Conservation (phyloP, 257 asterid genomes). For the Solanum sitiens region DNA sequence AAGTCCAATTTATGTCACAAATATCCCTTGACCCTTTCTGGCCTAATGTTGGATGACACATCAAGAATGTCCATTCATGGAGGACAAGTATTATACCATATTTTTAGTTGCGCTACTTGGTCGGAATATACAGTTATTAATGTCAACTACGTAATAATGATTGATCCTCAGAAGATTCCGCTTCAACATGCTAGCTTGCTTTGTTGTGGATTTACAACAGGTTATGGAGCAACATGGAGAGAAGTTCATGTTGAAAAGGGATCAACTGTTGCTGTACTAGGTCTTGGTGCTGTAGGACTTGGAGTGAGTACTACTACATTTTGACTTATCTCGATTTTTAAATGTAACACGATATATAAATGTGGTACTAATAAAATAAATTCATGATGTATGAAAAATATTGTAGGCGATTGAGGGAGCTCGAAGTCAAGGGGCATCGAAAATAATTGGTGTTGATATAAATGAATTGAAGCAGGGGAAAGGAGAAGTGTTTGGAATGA, state of each 20-base stretch:
- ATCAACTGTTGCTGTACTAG: not conserved
- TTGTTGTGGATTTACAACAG: slow-evolving; percentile 77
- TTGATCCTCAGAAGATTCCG: slow-evolving; percentile 36
- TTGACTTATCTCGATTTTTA: not conserved
- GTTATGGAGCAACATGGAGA: slow-evolving; percentile 25
- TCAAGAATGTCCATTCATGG: slow-evolving; percentile 40
- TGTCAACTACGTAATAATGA: slow-evolving; percentile 36
- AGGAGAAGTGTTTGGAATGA: slow-evolving; percentile 22
- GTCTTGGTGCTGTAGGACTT: not conserved
- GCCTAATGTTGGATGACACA: slow-evolving; percentile 45
- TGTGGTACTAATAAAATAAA: not conserved
- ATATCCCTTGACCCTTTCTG: slow-evolving; percentile 21
- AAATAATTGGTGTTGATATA: slow-evolving; percentile 51
- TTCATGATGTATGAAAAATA: not conserved
- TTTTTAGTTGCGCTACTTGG: slow-evolving; percentile 58
- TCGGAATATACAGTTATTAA: slow-evolving; percentile 54
- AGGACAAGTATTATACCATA: slow-evolving; percentile 42
- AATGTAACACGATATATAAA: not conserved
- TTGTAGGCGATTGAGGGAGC: slow-evolving; percentile 59
- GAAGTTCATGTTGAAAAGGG: slow-evolving; percentile 4
- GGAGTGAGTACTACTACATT: not conserved
- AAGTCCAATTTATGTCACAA: slow-evolving; percentile 11
- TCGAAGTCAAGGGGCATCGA: slow-evolving; percentile 38
- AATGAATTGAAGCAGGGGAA: slow-evolving; percentile 41
- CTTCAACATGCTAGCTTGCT: slow-evolving; percentile 62